Evolutionary conservation across 163 green algal species (phyloP).

Genomic region (Picocystis sp.): DNA sequence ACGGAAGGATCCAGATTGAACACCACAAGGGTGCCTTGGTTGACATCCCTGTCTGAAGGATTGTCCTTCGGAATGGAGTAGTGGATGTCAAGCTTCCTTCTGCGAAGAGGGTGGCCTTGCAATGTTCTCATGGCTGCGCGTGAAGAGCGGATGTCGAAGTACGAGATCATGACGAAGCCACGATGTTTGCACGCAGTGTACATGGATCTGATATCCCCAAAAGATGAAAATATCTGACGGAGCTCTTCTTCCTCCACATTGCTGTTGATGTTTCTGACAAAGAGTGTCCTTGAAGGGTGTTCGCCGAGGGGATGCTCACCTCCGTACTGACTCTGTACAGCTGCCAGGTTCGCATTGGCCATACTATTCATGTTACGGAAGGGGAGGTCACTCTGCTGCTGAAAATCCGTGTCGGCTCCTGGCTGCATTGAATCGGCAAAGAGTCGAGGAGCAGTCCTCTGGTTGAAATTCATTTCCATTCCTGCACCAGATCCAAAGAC

Average conservation of each 20-base stretch:
- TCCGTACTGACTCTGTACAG: slow-evolving; percentile 3
- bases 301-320: slow-evolving; percentile 32
- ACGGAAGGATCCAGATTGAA: slow-evolving; percentile 55
- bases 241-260: slow-evolving; percentile 26
- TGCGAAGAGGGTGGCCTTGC: slow-evolving; percentile 29
- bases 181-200: slow-evolving; percentile 60
- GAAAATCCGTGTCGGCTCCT: slow-evolving; percentile 1
- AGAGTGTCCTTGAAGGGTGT: slow-evolving; percentile 52
- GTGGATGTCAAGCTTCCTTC: slow-evolving; percentile 36
- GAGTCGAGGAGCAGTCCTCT: neutral
- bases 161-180: slow-evolving; percentile 70
- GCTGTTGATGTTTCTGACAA: slow-evolving; percentile 45
- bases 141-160: slow-evolving; percentile 67
- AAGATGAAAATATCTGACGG: slow-evolving; percentile 32
- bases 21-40: slow-evolving; percentile 66
- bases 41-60: slow-evolving; percentile 25
- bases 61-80: slow-evolving; percentile 41
- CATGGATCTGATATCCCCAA: slow-evolving; percentile 58
- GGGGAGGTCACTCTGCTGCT: neutral
- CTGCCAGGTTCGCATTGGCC: neutral
- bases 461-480: slow-evolving; percentile 25
- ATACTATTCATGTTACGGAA: slow-evolving; percentile 1
- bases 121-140: slow-evolving; percentile 38
- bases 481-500: neutral
- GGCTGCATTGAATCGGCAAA: neutral